Base-by-base conservation (phyloP, 352 stramenopile genomes). In the Stramenopiles sp. region DNA sequence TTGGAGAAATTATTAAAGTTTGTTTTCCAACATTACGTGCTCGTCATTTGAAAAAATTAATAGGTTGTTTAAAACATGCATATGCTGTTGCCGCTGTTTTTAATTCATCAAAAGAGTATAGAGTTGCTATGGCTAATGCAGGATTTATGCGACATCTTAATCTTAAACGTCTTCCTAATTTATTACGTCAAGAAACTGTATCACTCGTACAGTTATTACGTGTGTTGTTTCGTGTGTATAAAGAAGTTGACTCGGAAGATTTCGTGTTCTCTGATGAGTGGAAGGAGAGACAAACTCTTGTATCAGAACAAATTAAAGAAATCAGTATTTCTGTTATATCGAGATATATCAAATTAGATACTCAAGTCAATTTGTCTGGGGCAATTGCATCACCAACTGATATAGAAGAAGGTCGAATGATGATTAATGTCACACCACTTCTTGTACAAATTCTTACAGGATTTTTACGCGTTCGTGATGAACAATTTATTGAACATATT, bases 121-220 rank as follows among this genome's bases (percentile, higher is more conserved):
- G 39, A 8, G 15, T 12, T 20, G 39, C 39, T 6, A 12, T 44
- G 29, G 19, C 8, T 24, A 8, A 17, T 7, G 26, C 36, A 5
- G 39, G 39, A 19, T 44, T 44, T 24, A 44, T 44, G 39, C 28
- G 29, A 8, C 22, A 23, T 8, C n/a, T 6, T 24, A 15, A 45
- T 7, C 32, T 41, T 19, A 42, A 42, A 15, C 28, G 17, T 19
- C 29, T 44, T 5, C 39, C 39, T 5, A 43, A 24, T 5, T 17
- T 44, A 5, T 6, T 44, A 4, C 8, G 39, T 7, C 39, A 44
- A 24, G 39, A 44, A 19, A 44, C 28, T 4, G 6, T 8, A 5
- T 12, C 8, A 20, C 18, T 6, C 3, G 17, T 15, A 5, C 4
- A 5, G 36, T 24, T 44, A 29, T 7, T 43, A 29, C 7, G 3